Evolutionary conservation across 805 yeast species (phyloP).

Genomic region (Wickerhamiella hasegawae): DNA sequence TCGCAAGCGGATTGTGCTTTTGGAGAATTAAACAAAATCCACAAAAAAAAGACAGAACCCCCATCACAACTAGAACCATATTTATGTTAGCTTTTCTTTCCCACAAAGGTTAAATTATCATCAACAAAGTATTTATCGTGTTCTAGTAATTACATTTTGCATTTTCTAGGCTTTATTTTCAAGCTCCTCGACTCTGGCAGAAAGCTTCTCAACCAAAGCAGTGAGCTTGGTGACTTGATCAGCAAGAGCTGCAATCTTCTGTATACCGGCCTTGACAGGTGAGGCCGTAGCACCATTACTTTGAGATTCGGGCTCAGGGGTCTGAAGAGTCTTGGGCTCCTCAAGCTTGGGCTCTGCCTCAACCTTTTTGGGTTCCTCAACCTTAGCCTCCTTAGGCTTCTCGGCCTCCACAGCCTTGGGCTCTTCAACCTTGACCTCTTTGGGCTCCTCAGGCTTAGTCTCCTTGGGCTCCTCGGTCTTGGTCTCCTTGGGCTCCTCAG

Average conservation of each 20-base stretch:
- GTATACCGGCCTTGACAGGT: not conserved
- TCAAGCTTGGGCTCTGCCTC: not conserved
- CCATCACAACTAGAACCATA: too few relatives aligned
- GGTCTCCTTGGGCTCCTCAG: slow-evolving; percentile 8
- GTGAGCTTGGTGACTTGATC: slow-evolving; percentile 10
- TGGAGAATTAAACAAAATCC: not conserved
- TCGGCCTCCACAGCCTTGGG: not conserved
- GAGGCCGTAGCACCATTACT: not conserved
- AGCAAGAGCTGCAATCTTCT: slow-evolving; percentile 7
- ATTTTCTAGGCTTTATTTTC: slow-evolving; percentile 5
- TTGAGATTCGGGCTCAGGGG: not conserved
- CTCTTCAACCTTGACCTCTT: too few relatives aligned
- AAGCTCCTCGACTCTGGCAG: slow-evolving; percentile 12
- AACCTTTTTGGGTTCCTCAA: not conserved
- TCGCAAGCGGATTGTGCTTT: slow-evolving; percentile 9
- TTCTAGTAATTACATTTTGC: too few relatives aligned
- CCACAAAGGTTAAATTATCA: not conserved
- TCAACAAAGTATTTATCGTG: not conserved
- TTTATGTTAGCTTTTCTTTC: too few relatives aligned
- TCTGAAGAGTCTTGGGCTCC: not conserved
- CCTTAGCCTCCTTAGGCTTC: not conserved
- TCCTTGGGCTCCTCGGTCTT: slow-evolving; percentile 2
- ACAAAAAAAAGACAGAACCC: too few relatives aligned
- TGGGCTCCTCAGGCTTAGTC: not conserved
- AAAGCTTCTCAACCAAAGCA: slow-evolving; percentile 9